These are phyloP conservation scores for Conticribra weissflogii DNA, from an alignment of 108 stramenopile species.

Conservation along the genomic window DNA sequence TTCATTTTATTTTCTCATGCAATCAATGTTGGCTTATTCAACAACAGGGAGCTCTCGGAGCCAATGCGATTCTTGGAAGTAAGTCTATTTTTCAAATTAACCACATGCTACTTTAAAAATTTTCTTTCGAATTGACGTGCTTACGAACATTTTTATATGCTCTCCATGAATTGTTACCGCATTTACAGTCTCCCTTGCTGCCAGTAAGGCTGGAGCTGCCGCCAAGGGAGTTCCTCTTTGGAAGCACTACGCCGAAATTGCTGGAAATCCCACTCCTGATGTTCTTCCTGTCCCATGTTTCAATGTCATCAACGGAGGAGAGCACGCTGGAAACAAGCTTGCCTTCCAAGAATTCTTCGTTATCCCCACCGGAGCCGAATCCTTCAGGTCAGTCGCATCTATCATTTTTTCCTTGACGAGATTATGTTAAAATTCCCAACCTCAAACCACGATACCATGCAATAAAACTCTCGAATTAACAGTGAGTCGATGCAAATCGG, in stretches of 20 bases:
- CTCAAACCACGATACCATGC: too few relatives aligned
- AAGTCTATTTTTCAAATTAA: too few relatives aligned
- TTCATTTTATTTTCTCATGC: too few relatives aligned
- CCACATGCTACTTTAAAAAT: neutral
- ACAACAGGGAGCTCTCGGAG: slow-evolving; percentile 83
- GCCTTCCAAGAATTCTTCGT: slow-evolving; percentile 99
- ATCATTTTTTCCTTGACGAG: neutral
- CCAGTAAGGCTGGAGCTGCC: slow-evolving; percentile 97
- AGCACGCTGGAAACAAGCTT: slow-evolving; percentile 98
- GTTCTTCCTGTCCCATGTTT: slow-evolving; percentile 98
- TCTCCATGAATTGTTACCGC: neutral
- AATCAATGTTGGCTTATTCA: neutral
- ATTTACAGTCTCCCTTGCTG: slow-evolving; percentile 91
- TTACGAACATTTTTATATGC: slow-evolving; percentile 4
- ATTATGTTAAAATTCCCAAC: neutral
- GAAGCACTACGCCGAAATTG: slow-evolving; percentile 98
- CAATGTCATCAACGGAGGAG: slow-evolving; percentile 99
- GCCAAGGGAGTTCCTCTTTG: slow-evolving; percentile 96
- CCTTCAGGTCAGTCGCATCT: slow-evolving; percentile 59
- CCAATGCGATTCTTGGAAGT: slow-evolving; percentile 99
- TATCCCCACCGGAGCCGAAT: slow-evolving; percentile 96
- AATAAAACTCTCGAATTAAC: neutral
- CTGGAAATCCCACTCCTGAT: slow-evolving; percentile 93
- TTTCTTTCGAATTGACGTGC: neutral
- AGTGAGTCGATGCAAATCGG: slow-evolving; percentile 97